phyloP scores from a whole-genome alignment of 176 grass and related monocot genomes.

The Oryza punctata region DNA sequence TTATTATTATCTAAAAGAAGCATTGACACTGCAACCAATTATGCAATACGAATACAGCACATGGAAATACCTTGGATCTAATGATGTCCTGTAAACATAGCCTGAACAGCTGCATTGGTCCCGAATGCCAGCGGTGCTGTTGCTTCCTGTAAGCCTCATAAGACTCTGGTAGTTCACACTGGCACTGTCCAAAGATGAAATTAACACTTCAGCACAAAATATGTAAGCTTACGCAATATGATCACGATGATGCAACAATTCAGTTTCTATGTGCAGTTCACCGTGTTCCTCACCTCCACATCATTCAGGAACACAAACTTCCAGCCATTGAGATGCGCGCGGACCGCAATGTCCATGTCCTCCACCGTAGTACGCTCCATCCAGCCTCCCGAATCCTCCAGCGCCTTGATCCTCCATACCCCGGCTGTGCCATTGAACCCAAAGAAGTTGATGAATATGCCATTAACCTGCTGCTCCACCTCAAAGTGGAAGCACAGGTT shows the following conservation, averaged over 20 bases:
- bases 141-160: slow-evolving; percentile 97
- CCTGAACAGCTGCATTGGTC: slow-evolving; percentile 93
- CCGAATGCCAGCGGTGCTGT: slow-evolving; percentile 93
- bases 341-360: slow-evolving; percentile 94
- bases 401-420: slow-evolving; percentile 81
- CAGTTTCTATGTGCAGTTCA: not conserved
- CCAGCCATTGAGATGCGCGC: slow-evolving; percentile 85
- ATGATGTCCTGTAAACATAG: slow-evolving; percentile 84
- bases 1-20: not conserved
- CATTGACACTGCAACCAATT: not conserved
- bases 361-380: slow-evolving; percentile 95
- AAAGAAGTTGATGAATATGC: slow-evolving; percentile 86
- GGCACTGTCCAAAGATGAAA: slow-evolving; percentile 56
- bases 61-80: slow-evolving; percentile 61
- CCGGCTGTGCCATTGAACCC: slow-evolving; percentile 95
- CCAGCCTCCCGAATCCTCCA: slow-evolving; percentile 87
- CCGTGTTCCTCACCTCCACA: slow-evolving; percentile 56
- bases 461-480: slow-evolving; percentile 96
- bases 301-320: slow-evolving; percentile 95
- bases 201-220: not conserved
- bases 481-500: slow-evolving; percentile 98
- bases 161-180: slow-evolving; percentile 88
- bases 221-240: not conserved
- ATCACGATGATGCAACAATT: not conserved
- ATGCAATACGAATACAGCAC: not conserved